Evolutionary conservation across 2,329 filamentous ascomycete genomes (phyloP).

Genomic region (Immersiporthe knoxdaviesiana): DNA sequence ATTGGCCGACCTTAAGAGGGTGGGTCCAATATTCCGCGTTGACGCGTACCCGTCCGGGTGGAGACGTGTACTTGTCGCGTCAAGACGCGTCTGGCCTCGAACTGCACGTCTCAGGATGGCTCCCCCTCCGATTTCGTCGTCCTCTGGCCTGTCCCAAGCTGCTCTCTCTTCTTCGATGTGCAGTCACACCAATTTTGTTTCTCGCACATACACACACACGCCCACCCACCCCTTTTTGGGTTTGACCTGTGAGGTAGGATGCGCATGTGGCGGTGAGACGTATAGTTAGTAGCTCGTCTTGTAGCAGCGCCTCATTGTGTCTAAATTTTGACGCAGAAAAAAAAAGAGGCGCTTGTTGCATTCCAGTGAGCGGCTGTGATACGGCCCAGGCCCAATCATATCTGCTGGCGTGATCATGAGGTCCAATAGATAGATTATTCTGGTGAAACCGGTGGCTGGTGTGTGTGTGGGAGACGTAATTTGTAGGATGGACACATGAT

Average conservation of each 20-base stretch:
- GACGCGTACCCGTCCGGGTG: neutral
- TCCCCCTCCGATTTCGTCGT: neutral
- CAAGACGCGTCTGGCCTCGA: neutral
- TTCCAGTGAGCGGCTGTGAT: conserved; percentile 2
- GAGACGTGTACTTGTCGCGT: conserved; percentile 6
- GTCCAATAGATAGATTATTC: neutral
- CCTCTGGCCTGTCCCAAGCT: neutral
- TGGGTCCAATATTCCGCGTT: neutral
- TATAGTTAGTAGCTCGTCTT: neutral
- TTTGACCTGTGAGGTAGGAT: neutral
- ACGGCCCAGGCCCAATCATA: neutral
- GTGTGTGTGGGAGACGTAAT: neutral
- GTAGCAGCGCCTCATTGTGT: neutral
- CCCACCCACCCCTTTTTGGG: neutral
- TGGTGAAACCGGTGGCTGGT: conserved; percentile 14
- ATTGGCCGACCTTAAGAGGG: neutral
- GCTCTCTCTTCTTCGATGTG: conserved; percentile 11
- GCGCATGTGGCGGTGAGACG: neutral
- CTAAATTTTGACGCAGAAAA: neutral
- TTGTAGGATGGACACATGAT: conserved; percentile 3
- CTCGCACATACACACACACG: neutral
- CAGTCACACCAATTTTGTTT: neutral
- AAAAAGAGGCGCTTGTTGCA: neutral
- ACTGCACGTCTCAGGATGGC: neutral
- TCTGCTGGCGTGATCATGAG: neutral